Evolutionary conservation across 495 filamentous ascomycete genomes (phyloP), one percentile per base, ranked within the genome.

Genomic region (Clavariopsis aquatica): DNA sequence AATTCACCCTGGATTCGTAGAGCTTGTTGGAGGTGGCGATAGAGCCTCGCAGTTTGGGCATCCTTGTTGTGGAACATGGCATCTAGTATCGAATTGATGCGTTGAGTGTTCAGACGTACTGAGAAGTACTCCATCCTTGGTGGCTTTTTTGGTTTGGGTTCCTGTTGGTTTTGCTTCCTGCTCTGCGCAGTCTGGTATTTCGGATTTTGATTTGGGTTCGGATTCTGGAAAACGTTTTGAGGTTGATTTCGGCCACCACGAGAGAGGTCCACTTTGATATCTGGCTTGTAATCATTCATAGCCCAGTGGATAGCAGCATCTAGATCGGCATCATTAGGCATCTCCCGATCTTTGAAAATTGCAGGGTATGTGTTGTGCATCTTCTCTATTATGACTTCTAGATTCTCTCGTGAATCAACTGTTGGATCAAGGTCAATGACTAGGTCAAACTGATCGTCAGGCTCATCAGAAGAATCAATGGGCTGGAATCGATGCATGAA

Each of bases 401-500:
- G 85, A 69, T 98, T 99, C 22, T 85, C 82, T 3, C 94, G 85
- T 49, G 92, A 96, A 15, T 85, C 85, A 6, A 80, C 81, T 19
- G 84, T 78, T 13, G 90, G 87, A 68, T 97, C 88, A 0, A 99
- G 84, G 69, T 96, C 82, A 72, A 99, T 95, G 56, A 96, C 78
- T 8, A 85, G 74, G 66, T 96, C 89, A 66, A 97, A 97, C 27
- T 77, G 76, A 51, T 83, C 78, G 73, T 99, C 95, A 2, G 93
- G 93, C 20, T 69, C 20, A 71, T 77, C 24, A 82, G 78, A 1
- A 75, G 74, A 23, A 65, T 97, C 81, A 58, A 91, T 77, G 2
- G 85, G 82, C 75, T 98, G 87, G 73, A 97, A 99, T 17, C 94
- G 87, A 0, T 77, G 63, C 47, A 98, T 79, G 78, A 99, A 99